Base-by-base conservation (phyloP, 768 basidiomycete genomes). In the Tricholoma saponaceum region DNA sequence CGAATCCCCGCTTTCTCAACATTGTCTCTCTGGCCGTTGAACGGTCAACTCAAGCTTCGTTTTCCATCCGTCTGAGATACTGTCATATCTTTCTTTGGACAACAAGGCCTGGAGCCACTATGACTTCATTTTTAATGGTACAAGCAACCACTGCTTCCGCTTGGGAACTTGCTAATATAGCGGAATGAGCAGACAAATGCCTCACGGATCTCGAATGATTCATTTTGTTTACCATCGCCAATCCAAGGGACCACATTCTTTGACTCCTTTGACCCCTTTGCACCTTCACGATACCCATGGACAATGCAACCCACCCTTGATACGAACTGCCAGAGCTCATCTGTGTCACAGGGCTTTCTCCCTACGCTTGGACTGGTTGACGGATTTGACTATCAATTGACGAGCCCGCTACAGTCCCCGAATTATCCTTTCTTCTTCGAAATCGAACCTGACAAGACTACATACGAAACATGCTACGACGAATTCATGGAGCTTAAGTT, bases 401-500 rank as follows among this genome's bases (percentile, higher is more conserved):
- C 58, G 32, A 64, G 56, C 41, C 61, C 61, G 1, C 26, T 58
- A 10, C 22, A 52, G 18, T 52, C 60, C 10, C 62, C 60, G 8
- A 22, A 47, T 18, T 22, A 30, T 56, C 14, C 49, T 49, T 62
- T 60, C 37, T 30, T 55, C 32, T 62, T 66, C 37, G 63, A 64
- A 28, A 55, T 62, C 18, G 58, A 57, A 49, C 57, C 56, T 1
- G 63, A 62, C 37, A 44, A 43, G 26, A 64, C 59, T 14, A 61
- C 58, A 7, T 60, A 62, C 22, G 59, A 55, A 41, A 20, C 51
- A 9, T 56, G 51, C 47, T 64, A 57, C 20, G 61, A 62, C 44
- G 65, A 66, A 26, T 61, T 59, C n/a, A 54, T 57, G 57, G 65
- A 62, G 16, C 20, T 35, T n/a, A 62, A 66, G 49, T 32, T 59